These are phyloP conservation scores for Amphibolis antarctica DNA, from an alignment of 106 monocot genomes.

Conservation along the genomic window DNA sequence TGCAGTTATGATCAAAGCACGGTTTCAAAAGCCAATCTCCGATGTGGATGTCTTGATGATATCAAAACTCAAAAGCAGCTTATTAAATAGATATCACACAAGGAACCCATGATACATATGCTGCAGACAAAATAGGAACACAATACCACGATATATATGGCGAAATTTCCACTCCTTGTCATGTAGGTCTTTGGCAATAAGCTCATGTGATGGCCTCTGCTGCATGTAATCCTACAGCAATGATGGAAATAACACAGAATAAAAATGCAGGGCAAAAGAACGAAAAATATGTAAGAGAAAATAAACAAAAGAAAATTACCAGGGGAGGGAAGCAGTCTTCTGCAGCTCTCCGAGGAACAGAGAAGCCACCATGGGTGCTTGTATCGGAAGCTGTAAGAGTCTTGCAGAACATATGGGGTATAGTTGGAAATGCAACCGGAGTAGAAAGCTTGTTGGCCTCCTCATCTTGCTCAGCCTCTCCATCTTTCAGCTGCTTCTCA, in stretches of 20 bases:
- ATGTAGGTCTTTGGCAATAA: conserved; percentile 90
- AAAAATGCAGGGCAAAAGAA: background rate
- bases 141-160: conserved; percentile 80
- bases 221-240: conserved; percentile 64
- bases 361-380: conserved; percentile 97
- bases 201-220: conserved; percentile 94
- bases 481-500: conserved; percentile 17
- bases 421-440: conserved; percentile 10
- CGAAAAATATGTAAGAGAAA: background rate
- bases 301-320: conserved; percentile 24
- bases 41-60: no score
- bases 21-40: no score
- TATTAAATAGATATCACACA: background rate
- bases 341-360: conserved; percentile 89
- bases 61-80: background rate
- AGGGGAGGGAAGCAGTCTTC: conserved; percentile 97
- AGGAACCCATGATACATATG: background rate
- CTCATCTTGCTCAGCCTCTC: conserved; percentile 14
- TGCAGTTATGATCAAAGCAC: no score
- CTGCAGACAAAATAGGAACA: background rate
- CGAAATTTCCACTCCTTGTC: conserved; percentile 81
- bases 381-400: conserved; percentile 97
- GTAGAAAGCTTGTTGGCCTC: conserved; percentile 26
- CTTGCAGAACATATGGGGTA: conserved; percentile 98
- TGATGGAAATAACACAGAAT: background rate